Base-by-base conservation (phyloP, 495 filamentous ascomycete genomes). In the Durotheca rogersii region DNA sequence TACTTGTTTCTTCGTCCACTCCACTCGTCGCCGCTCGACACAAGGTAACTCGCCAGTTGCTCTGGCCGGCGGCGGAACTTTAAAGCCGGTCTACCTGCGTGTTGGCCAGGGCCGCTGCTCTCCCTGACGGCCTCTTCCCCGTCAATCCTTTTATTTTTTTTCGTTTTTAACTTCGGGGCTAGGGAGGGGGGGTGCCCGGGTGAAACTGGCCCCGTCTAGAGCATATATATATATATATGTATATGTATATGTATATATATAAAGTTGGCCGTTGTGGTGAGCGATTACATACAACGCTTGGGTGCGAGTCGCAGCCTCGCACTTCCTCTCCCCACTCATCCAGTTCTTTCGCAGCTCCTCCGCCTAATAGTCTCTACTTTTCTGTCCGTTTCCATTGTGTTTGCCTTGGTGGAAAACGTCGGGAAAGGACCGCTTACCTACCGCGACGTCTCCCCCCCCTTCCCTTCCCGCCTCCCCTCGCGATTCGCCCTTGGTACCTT, bases 61-160 rank as follows among this genome's bases (percentile, higher is more conserved):
- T 41, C 33, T 17, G 34, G 20, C 38, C 20, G 20, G 41, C 34
- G 37, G 56, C 49, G 34, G 50, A 50, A 49, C 43, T 32, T 44
- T 15, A 39, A 53, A 53, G 53, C 25, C 6, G 38, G 19, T 40
- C 29, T 6, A 14, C 32, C 12, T 41, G 31, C 4, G 42, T 36
- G 33, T 34, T 19, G 35, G 25, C n/a, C n/a, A 35, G 16, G 34
- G 2, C 12, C 4, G 41, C 19, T 12, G 27, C 18, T 31, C 37
- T 49, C 21, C 33, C 29, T 46, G 35, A 53, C 38, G 49, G 38
- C 25, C 10, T 40, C 21, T 31, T 53, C 35, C 39, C 49, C 50
- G 56, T 53, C 45, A 59, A 50, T 34, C 37, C 37, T 46, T 53
- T 27, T n/a, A n/a, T n/a, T n/a, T n/a, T n/a, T n/a, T n/a, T n/a